These are phyloP conservation scores for Komagataella phaffii DNA, from an alignment of 805 yeast species.

Conservation along the genomic window DNA sequence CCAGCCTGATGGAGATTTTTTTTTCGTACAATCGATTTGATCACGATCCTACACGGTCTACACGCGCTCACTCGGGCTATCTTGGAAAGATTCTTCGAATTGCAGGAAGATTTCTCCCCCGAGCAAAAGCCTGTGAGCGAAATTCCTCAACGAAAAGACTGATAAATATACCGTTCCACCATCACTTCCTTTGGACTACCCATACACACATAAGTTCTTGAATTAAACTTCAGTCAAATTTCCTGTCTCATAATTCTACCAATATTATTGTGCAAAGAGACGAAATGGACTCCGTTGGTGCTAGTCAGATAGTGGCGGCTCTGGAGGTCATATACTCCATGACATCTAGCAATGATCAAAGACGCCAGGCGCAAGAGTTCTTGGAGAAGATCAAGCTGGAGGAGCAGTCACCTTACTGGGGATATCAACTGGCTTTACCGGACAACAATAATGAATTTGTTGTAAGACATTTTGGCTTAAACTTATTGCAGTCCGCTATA, in stretches of 20 bases:
- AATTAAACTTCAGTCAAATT: neutral
- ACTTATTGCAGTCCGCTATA: slow-evolving; percentile 65
- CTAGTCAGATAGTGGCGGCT: slow-evolving; percentile 65
- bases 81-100: neutral
- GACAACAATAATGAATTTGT: slow-evolving; percentile 49
- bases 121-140: neutral
- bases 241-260: neutral
- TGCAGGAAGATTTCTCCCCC: neutral
- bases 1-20: neutral
- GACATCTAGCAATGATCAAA: slow-evolving; percentile 40
- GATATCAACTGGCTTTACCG: slow-evolving; percentile 67
- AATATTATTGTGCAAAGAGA: neutral
- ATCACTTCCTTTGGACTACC: neutral
- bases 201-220: neutral
- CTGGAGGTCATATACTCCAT: slow-evolving; percentile 63
- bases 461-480: slow-evolving; percentile 83
- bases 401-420: slow-evolving; percentile 86
- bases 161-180: neutral
- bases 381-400: slow-evolving; percentile 64
- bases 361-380: slow-evolving; percentile 46
- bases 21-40: neutral
- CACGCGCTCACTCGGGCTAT: neutral
- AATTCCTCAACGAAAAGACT: neutral
- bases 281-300: slow-evolving; percentile 54
- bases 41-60: neutral